Evolutionary conservation across 1,284 basidiomycete genomes (phyloP).

Genomic region (Schizophyllum commune): DNA sequence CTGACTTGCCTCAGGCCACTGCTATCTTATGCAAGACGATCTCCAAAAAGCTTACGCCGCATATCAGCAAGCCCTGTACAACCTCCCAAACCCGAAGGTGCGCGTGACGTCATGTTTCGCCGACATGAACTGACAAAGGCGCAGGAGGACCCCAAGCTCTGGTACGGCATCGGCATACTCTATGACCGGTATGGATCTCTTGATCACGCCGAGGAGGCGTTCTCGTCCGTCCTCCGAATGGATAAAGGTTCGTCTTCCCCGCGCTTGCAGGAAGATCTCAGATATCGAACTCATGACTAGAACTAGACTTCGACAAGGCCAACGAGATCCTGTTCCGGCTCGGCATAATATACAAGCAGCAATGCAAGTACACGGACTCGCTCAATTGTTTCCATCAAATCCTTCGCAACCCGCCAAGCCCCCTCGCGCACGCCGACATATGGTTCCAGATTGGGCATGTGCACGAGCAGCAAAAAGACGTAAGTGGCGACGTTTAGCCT

Average conservation of each 20-base stretch:
- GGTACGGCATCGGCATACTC: constrained; percentile 99
- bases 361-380: constrained; percentile 84
- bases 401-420: constrained; percentile 89
- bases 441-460: constrained; percentile 99
- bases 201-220: constrained; percentile 98
- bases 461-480: constrained; percentile 94
- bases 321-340: constrained; percentile 98
- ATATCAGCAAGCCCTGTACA: constrained; percentile 96
- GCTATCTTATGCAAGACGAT: constrained; percentile 99
- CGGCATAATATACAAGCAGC: constrained; percentile 99
- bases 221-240: constrained; percentile 94
- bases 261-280: constrained; percentile 12
- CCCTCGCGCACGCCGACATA: constrained; percentile 95
- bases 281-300: constrained; percentile 29
- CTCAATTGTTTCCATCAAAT: constrained; percentile 94
- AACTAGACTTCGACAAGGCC: constrained; percentile 93
- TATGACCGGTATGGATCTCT: constrained; percentile 98
- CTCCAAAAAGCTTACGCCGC: constrained; percentile 97
- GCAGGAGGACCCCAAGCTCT: constrained; percentile 90
- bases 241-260: constrained; percentile 67
- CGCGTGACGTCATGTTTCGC: constrained; percentile 30
- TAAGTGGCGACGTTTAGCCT: constrained; percentile 31
- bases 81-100: constrained; percentile 86
- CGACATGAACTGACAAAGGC: constrained; percentile 22
- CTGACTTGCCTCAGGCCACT: constrained; percentile 59